Evolutionary conservation across 768 basidiomycete genomes (phyloP).

Genomic region (Pulveroboletus sp.): DNA sequence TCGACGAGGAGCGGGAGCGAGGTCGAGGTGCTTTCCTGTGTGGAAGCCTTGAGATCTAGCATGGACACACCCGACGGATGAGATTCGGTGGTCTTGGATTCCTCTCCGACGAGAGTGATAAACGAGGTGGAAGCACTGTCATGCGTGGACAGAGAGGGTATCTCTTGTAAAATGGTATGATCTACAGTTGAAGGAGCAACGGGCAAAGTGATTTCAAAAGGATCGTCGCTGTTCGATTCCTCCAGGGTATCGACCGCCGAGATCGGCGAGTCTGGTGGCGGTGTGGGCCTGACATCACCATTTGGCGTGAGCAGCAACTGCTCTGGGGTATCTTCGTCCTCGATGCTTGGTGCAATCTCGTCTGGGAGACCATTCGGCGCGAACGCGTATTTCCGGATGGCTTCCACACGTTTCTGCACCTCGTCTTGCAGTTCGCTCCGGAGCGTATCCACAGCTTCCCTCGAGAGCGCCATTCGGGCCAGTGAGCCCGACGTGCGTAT

Average conservation of each 20-base stretch:
- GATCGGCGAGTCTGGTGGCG: conserved; percentile 1
- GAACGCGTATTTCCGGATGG: conserved; percentile 7
- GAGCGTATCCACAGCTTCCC: conserved; percentile 49
- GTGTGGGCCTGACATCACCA: background rate
- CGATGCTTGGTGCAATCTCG: background rate
- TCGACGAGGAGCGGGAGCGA: conserved; percentile 10
- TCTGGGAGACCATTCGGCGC: background rate
- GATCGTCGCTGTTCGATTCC: conserved; percentile 7
- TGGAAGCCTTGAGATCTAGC: conserved; percentile 6
- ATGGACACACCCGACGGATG: conserved; percentile 19
- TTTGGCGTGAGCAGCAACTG: background rate
- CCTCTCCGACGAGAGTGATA: conserved; percentile 12
- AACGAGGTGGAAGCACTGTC: conserved; percentile 1
- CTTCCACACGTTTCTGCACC: conserved; percentile 44
- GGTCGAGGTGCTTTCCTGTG: conserved; percentile 4
- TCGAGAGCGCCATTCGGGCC: conserved; percentile 49
- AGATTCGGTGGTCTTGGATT: background rate
- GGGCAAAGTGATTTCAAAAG: conserved; percentile 6
- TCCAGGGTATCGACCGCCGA: background rate
- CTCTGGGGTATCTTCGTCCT: background rate
- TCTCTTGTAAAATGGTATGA: background rate
- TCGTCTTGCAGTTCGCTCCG: conserved; percentile 56
- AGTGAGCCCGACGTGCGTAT: conserved; percentile 40
- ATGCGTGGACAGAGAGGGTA: conserved; percentile 2
- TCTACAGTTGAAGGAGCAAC: background rate